Evolutionary conservation across 257 asterid species (phyloP).

Genomic region (Solanum megistacrolobum): DNA sequence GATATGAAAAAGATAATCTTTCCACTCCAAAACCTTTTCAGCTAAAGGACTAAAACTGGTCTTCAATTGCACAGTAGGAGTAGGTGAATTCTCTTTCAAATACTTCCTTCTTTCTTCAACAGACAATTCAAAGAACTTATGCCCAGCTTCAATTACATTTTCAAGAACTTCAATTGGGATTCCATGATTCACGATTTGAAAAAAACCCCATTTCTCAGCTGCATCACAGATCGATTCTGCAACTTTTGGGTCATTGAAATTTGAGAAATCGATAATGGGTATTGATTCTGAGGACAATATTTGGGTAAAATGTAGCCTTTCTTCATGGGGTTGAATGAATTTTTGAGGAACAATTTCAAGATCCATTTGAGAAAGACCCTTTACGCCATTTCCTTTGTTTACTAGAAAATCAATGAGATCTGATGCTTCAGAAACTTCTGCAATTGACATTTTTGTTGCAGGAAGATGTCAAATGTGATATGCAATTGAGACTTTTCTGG

Average conservation of each 20-base stretch:
- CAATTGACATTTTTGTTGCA: conserved; percentile 11
- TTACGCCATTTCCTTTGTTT: conserved; percentile 36
- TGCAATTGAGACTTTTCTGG: not conserved
- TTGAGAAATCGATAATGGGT: conserved; percentile 31
- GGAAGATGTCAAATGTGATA: not conserved
- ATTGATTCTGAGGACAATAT: conserved; percentile 15
- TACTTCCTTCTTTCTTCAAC: conserved; percentile 38
- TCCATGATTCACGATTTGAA: conserved; percentile 39
- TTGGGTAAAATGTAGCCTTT: conserved; percentile 17
- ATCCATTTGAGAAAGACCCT: conserved; percentile 30
- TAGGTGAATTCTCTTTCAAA: conserved; percentile 38
- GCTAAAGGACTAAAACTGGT: conserved; percentile 31
- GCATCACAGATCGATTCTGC: conserved; percentile 28
- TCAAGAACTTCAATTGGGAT: conserved; percentile 38
- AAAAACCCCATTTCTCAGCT: conserved; percentile 36
- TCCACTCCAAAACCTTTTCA: conserved; percentile 28
- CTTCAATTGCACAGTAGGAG: conserved; percentile 28
- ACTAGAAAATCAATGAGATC: conserved; percentile 29
- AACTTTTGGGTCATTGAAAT: conserved; percentile 20
- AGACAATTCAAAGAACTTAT: conserved; percentile 34
- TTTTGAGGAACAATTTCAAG: conserved; percentile 20
- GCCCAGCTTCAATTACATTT: conserved; percentile 27
- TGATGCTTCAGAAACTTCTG: conserved; percentile 1
- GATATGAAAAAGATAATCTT: conserved; percentile 32
- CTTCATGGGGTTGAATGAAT: conserved; percentile 29